Evolutionary conservation across 805 yeast species (phyloP).

Genomic region (Wickerhamomyces xylosicus): DNA sequence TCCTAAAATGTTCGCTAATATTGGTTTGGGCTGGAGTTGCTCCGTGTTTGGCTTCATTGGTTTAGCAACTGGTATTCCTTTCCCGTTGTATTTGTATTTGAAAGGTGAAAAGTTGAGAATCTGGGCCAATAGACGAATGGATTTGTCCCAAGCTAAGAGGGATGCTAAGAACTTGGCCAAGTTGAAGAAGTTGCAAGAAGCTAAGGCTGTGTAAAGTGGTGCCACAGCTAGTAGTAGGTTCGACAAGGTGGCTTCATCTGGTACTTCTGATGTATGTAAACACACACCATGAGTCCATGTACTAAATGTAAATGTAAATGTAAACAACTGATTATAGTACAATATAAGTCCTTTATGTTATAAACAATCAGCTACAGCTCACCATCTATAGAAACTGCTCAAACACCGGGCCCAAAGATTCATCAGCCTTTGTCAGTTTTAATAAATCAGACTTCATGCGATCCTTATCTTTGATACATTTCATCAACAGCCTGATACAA

Average conservation of each 20-base stretch:
- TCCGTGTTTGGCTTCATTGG: conserved; percentile 51
- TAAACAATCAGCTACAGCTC: too few species aligned
- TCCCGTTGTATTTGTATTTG: conserved; percentile 46
- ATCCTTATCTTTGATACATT: background rate
- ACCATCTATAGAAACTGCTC: too few species aligned
- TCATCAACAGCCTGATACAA: background rate
- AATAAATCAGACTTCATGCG: background rate
- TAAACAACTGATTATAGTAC: too few species aligned
- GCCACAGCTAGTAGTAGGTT: too few species aligned
- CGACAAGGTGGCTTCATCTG: too few species aligned
- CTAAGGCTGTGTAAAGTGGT: background rate
- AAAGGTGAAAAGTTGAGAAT: conserved; percentile 47
- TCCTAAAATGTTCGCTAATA: conserved; percentile 37
- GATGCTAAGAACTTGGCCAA: conserved; percentile 28
- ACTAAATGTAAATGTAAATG: too few species aligned
- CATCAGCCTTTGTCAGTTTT: too few species aligned
- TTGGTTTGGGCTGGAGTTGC: conserved; percentile 68
- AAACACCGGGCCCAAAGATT: too few species aligned
- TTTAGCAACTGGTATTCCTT: conserved; percentile 52
- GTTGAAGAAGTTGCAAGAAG: background rate
- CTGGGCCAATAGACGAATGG: conserved; percentile 47
- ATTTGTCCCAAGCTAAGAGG: conserved; percentile 32
- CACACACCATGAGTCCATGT: too few species aligned
- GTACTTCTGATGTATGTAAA: too few species aligned
- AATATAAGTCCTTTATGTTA: too few species aligned